phyloP scores from a whole-genome alignment of 2,329 filamentous ascomycete species.

The Verticillium tricorpus region DNA sequence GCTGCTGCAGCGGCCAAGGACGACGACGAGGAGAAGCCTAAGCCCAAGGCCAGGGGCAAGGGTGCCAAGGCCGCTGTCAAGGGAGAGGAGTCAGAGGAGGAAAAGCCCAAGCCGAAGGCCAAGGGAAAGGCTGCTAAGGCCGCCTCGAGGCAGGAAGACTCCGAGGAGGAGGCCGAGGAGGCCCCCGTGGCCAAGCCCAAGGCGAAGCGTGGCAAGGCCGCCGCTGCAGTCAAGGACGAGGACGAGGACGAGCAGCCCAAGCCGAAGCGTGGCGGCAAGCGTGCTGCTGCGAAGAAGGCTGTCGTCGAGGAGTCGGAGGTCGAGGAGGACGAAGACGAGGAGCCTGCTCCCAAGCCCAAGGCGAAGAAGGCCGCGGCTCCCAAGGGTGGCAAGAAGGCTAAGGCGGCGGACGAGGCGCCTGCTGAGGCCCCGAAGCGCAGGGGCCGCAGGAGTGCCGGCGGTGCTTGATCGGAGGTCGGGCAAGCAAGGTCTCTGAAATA shows the following conservation, averaged over 20 bases:
- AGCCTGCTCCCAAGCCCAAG: constrained; percentile 29
- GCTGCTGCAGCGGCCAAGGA: constrained; percentile 10
- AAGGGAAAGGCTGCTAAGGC: constrained; percentile 24
- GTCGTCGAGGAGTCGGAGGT: constrained; percentile 7
- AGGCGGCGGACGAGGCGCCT: constrained; percentile 9
- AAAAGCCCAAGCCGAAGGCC: constrained; percentile 18
- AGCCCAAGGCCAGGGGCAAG: constrained; percentile 12
- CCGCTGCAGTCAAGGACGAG: constrained; percentile 11
- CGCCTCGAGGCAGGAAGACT: constrained; percentile 25
- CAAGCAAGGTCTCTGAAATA: no score
- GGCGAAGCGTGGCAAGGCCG: constrained; percentile 19
- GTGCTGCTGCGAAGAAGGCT: constrained; percentile 4
- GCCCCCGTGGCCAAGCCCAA: constrained; percentile 28
- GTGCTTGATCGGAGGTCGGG: background rate
- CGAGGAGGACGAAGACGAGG: constrained; percentile 19
- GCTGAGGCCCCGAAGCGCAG: constrained; percentile 9
- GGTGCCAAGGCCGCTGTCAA: constrained; percentile 22
- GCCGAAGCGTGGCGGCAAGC: constrained; percentile 7
- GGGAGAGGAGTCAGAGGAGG: constrained; percentile 19
- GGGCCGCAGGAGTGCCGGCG: background rate
- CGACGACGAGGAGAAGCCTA: constrained; percentile 11
- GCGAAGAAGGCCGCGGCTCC: constrained; percentile 19
- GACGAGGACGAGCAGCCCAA: constrained; percentile 17
- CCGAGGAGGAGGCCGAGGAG: constrained; percentile 26
- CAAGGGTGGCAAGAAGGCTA: constrained; percentile 8